These are phyloP conservation scores for Acmispon strigosus DNA, from an alignment of 306 rosid species.

Conservation along the genomic window DNA sequence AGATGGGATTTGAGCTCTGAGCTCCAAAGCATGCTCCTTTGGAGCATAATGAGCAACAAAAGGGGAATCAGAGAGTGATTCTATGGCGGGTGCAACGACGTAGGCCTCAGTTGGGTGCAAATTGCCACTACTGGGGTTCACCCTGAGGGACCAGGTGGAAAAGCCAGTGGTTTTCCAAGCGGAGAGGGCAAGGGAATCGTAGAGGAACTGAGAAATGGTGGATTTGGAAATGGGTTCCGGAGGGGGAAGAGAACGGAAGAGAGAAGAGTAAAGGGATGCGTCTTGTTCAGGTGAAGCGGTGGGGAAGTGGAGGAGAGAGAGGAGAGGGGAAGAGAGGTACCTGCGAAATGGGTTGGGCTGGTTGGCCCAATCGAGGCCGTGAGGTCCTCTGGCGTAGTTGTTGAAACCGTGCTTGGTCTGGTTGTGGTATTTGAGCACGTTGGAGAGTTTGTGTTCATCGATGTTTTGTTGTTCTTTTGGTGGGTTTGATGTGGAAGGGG, in stretches of 20 bases:
- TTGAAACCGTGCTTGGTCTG: conserved; percentile 73
- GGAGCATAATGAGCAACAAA: conserved; percentile 93
- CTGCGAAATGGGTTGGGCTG: conserved; percentile 98
- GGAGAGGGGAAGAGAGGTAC: conserved; percentile 56
- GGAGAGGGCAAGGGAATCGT: conserved; percentile 76
- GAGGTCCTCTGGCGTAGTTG: conserved; percentile 74
- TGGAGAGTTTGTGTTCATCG: conserved; percentile 40
- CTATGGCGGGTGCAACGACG: conserved; percentile 48
- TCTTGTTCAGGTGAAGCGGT: not conserved
- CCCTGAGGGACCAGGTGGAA: conserved; percentile 88
- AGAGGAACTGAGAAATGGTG: conserved; percentile 68
- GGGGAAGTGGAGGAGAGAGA: conserved; percentile 59
- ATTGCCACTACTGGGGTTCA: conserved; percentile 90
- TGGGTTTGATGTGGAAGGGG: conserved; percentile 17
- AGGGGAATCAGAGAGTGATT: conserved; percentile 37
- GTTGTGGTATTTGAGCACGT: conserved; percentile 62
- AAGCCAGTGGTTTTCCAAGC: conserved; percentile 74
- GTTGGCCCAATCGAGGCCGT: conserved; percentile 93
- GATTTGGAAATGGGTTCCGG: conserved; percentile 62
- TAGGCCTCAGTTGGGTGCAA: conserved; percentile 92
- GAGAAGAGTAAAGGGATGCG: conserved; percentile 48
- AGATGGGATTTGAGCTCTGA: conserved; percentile 58
- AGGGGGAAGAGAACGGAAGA: conserved; percentile 60
- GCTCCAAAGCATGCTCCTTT: conserved; percentile 80
- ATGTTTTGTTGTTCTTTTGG: conserved; percentile 9